phyloP scores from a whole-genome alignment of 202 grass and related monocot species.

The Brachypodium distachyon region DNA sequence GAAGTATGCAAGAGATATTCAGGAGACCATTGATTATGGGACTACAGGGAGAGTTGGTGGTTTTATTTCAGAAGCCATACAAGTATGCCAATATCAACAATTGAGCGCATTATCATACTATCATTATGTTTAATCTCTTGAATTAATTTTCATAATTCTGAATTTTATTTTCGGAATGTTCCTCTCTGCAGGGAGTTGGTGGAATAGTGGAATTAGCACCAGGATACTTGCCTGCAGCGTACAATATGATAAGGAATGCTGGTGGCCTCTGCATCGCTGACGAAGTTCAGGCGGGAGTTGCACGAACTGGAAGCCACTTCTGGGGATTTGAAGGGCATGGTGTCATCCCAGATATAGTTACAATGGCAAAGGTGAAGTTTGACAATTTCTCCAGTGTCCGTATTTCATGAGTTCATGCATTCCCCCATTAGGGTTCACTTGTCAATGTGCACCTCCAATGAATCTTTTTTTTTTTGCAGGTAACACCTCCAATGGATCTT shows the following conservation, averaged over 20 bases:
- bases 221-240: slow-evolving; percentile 81
- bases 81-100: slow-evolving; percentile 39
- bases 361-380: slow-evolving; percentile 77
- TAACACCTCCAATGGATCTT: too few species aligned
- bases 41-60: slow-evolving; percentile 75
- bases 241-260: slow-evolving; percentile 66
- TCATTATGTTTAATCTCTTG: background rate
- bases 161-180: background rate
- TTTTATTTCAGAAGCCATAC: slow-evolving; percentile 98
- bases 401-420: background rate
- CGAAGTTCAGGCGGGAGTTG: slow-evolving; percentile 86
- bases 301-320: slow-evolving; percentile 79
- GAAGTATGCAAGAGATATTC: slow-evolving; percentile 84
- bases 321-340: slow-evolving; percentile 88
- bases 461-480: too few species aligned
- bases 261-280: slow-evolving; percentile 93
- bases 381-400: background rate
- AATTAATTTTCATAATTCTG: background rate
- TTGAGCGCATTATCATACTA: background rate
- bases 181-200: slow-evolving; percentile 61
- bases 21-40: slow-evolving; percentile 93
- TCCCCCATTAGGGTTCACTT: background rate
- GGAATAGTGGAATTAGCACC: slow-evolving; percentile 92
- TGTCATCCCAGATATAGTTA: slow-evolving; percentile 90
- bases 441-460: background rate